A percentile compares a stretch with the other conserved stretches of the same genome.
Evolutionary conservation across 805 yeast species (phyloP).

Genomic region (Metschnikowia kunwiensis): DNA sequence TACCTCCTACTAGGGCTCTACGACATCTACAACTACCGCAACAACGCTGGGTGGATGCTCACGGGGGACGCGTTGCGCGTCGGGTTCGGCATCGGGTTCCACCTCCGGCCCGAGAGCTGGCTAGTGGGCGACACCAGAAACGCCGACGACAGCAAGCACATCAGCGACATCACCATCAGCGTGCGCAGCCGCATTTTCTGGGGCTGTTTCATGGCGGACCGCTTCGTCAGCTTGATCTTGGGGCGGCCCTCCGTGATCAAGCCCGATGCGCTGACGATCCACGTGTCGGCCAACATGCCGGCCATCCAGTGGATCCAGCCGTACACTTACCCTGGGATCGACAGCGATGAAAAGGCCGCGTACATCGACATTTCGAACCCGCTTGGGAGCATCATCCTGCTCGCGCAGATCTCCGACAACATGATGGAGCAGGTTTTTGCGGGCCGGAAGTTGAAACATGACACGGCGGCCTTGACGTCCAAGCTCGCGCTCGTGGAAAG

Average conservation of each 20-base stretch:
- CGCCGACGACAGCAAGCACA: conserved; percentile 1
- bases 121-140: conserved; percentile 4
- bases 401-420: conserved; percentile 11
- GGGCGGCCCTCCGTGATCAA: conserved; percentile 14
- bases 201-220: conserved; percentile 16
- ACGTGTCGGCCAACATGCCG: conserved; percentile 14
- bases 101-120: conserved; percentile 13
- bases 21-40: conserved; percentile 14
- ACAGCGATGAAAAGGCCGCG: conserved; percentile 1
- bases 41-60: conserved; percentile 16
- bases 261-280: conserved; percentile 12
- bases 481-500: conserved; percentile 6
- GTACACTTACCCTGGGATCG: conserved; percentile 13
- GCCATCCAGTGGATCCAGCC: conserved; percentile 14
- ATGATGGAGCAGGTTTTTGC: conserved; percentile 13
- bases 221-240: conserved; percentile 14
- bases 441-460: background rate
- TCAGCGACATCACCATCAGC: conserved; percentile 10
- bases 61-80: conserved; percentile 16
- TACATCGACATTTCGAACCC: conserved; percentile 16
- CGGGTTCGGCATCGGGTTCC: conserved; percentile 16
- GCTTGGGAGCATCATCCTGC: conserved; percentile 6
- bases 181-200: conserved; percentile 16
- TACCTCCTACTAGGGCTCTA: conserved; percentile 15
- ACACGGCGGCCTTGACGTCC: background rate